phyloP scores from a whole-genome alignment of 108 stramenopile genomes.

The Nannochloropsis oceanica region DNA sequence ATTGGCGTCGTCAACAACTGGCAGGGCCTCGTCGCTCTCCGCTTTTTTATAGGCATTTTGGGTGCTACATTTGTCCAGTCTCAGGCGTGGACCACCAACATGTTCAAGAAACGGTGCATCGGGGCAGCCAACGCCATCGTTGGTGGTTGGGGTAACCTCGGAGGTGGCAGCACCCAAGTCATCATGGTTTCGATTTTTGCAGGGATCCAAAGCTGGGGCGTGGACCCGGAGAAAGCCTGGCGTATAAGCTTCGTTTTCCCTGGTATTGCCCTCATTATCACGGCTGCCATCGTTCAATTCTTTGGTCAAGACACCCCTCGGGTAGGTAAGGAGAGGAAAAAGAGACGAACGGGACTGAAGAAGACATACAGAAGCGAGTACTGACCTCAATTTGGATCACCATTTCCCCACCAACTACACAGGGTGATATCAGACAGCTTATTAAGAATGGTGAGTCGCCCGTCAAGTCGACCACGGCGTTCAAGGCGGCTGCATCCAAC shows the following conservation, averaged over 20 bases:
- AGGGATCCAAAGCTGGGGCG: not conserved
- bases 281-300: constrained; percentile 36
- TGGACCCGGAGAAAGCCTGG: constrained; percentile 49
- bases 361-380: no score
- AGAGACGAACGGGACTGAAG: no score
- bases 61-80: constrained; percentile 68
- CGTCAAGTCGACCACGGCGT: not conserved
- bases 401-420: not conserved
- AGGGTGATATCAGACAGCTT: no score
- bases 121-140: constrained; percentile 66
- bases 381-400: not conserved
- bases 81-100: constrained; percentile 60
- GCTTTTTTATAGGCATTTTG: constrained; percentile 60
- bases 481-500: constrained; percentile 45
- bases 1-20: constrained; percentile 51
- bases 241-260: constrained; percentile 54
- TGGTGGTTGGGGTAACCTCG: constrained; percentile 65
- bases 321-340: no score
- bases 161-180: constrained; percentile 46
- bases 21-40: constrained; percentile 40
- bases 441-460: no score
- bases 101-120: constrained; percentile 64
- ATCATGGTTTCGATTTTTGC: constrained; percentile 13
- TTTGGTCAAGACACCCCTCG: constrained; percentile 48
- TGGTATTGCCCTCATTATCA: constrained; percentile 43